Conservation (phyloP, 805 yeast species). For the Kuraishia cidri region DNA sequence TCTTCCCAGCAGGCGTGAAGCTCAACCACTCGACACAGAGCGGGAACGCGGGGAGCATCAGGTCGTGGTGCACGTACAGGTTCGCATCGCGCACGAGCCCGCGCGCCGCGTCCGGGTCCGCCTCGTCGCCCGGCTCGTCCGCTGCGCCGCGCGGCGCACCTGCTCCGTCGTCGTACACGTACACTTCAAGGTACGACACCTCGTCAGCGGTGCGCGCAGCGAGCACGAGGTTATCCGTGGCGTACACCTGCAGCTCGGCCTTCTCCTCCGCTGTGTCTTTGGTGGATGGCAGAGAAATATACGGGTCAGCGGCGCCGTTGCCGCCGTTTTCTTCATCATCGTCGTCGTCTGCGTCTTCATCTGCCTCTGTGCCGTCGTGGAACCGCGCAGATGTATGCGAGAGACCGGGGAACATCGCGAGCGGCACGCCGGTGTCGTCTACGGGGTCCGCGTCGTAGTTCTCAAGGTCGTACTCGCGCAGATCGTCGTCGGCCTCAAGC, state of each 20-base stretch:
- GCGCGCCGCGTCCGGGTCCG: constrained; percentile 65
- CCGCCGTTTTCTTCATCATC: constrained; percentile 23
- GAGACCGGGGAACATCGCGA: constrained; percentile 67
- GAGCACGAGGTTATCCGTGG: constrained; percentile 82
- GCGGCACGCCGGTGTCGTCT: constrained; percentile 43
- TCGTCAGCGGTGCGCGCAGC: constrained; percentile 97
- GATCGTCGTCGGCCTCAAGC: constrained; percentile 67
- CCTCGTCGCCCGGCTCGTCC: constrained; percentile 56
- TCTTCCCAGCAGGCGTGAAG: constrained; percentile 47
- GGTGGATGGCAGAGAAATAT: constrained; percentile 52
- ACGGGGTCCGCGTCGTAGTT: constrained; percentile 61
- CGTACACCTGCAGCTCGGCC: constrained; percentile 76
- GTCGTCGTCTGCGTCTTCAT: constrained; percentile 31
- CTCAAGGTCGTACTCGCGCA: constrained; percentile 82
- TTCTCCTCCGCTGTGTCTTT: constrained; percentile 68
- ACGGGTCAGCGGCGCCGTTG: constrained; percentile 46
- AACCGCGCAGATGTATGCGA: constrained; percentile 48
- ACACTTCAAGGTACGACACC: constrained; percentile 83
- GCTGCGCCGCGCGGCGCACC: constrained; percentile 65
- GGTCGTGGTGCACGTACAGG: constrained; percentile 90
- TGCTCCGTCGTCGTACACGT: constrained; percentile 90
- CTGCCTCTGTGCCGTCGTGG: constrained; percentile 35
- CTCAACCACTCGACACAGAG: constrained; percentile 94
- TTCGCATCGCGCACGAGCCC: constrained; percentile 67
- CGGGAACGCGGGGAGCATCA: constrained; percentile 96